Evolutionary conservation across 495 filamentous ascomycete species (phyloP), one percentile per base, ranked within the genome.

Genomic region (Pyronema domesticum): DNA sequence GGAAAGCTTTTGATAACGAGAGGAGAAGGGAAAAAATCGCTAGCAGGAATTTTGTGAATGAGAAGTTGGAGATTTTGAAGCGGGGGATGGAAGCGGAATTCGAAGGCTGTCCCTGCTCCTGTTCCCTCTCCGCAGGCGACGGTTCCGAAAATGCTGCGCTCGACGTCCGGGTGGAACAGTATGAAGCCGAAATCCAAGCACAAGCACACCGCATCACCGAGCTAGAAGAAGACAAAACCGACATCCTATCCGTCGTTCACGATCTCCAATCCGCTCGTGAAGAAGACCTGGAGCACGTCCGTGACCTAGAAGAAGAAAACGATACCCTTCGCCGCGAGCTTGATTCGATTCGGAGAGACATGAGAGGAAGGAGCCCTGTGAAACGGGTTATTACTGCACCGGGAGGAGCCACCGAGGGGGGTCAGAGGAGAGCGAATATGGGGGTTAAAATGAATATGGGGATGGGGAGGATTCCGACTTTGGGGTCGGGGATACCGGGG

Each of bases 21-120:
- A 73, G 81, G 80, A 34, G 76, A 70, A 11, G 83, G 94, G 67
- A 74, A 80, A 61, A 83, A 86, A 53, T 71, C 76, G 23, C 69
- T 69, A n/a, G 85, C 94, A 40, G 86, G 86, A 30, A 50, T 65
- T 87, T 91, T 68, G 73, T 93, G 55, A 88, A 95, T 66, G 75
- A 77, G 58, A 98, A 98, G 70, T 74, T 95, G 8, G 91, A 95
- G 62, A 77, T 95, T 18, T 71, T 94, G 47, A 80, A 82, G 46
- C 73, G 81, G 37, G 76, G 78, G 13, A 80, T 89, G 39, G 75
- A 76, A 58, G 47, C 34, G 3, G 47, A 50, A 17, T 19, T 50
- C 10, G 1, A 3, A 1, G 11, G 11, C 47, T 36, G 34, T 30
- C 23, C 23, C 23, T 30, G 23, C 5, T 30, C 23, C 23, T 30